Percentiles rank a stretch among this genome's conserved stretches.
Conservation (phyloP, 306 rosid species). For the Acacia confusa region DNA sequence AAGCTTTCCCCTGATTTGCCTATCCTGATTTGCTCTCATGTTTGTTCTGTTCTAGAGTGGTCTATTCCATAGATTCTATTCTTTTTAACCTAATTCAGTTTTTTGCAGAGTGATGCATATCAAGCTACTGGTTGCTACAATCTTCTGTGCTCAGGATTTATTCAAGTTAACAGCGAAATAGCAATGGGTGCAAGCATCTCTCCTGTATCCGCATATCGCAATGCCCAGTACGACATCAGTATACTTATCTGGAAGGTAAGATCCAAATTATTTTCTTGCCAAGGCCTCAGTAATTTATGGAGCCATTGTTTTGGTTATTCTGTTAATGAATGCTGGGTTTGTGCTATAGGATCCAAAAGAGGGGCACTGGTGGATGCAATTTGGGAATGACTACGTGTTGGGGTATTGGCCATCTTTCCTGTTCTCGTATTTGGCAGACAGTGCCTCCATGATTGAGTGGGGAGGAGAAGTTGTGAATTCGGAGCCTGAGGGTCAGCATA, state of each 20-base stretch:
- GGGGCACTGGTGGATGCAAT: constrained; percentile 99
- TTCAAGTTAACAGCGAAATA: constrained; percentile 81
- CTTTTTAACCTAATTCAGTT: not conserved
- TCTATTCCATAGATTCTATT: not conserved
- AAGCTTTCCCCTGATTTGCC: constrained; percentile 26
- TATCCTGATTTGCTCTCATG: not conserved
- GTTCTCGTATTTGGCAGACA: constrained; percentile 91
- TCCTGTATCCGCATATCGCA: constrained; percentile 65
- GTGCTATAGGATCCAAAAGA: constrained; percentile 80
- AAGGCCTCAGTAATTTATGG: not conserved
- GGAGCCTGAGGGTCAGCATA: constrained; percentile 77
- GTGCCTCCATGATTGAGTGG: constrained; percentile 99
- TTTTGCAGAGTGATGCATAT: constrained; percentile 90
- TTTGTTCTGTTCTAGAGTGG: not conserved
- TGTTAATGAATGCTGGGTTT: not conserved
- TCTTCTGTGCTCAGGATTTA: constrained; percentile 97
- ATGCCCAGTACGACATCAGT: constrained; percentile 86
- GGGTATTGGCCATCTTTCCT: constrained; percentile 97
- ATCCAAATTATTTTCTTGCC: constrained; percentile 3
- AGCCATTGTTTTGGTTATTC: not conserved
- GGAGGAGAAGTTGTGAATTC: constrained; percentile 98
- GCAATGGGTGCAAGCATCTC: constrained; percentile 99
- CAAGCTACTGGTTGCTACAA: constrained; percentile 99
- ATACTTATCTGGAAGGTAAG: constrained; percentile 98
- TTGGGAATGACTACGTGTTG: constrained; percentile 76